Base-by-base conservation (phyloP, 2,329 filamentous ascomycete species). In the Gnomoniopsis sp. region DNA sequence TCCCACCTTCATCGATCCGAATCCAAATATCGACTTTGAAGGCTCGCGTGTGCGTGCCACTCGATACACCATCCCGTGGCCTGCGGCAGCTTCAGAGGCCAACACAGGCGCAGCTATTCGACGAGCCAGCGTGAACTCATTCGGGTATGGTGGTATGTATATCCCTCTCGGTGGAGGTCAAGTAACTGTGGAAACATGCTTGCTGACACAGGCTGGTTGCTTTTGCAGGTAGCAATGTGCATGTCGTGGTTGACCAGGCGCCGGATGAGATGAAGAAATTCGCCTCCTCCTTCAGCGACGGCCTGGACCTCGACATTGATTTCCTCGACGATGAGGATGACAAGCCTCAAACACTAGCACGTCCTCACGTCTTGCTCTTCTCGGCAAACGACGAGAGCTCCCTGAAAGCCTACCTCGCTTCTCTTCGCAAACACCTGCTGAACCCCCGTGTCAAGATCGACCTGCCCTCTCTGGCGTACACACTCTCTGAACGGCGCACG, bases 1-100 rank as follows among this genome's bases (percentile, higher is more conserved):
- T 60, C 70, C 76, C 52, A 76, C 80, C 64, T 82, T 80, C 64
- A 74, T 79, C 63, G 66, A 74, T 17, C 74, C 77, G 1, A 83
- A 82, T 57, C 72, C 72, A 23, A 76, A 74, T 8, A 53, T 53
- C 36, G 50, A 53, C 21, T 33, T 53, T 38, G 2, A 7, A n/a
- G 49, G 3, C 3, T 14, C 3, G 1, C 41, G n/a, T 19, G 17
- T 41, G 11, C 26, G 7, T 3, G 8, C 49, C 33, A 41, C 19
- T 6, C 10, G 26, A 15, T 8, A 19, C 2, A 34, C 49, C 19
- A 41, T 21, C 6, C 12, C 49, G 12, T 53, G 38, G 50, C 38
- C n/a, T n/a, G n/a, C n/a, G n/a, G n/a, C n/a, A n/a, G n/a, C n/a
- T n/a, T n/a, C n/a, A n/a, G n/a, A n/a, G n/a, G n/a, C n/a, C n/a